Conservation (phyloP, 371 early-diverging fungal genomes). For the Globomyces sp. region DNA sequence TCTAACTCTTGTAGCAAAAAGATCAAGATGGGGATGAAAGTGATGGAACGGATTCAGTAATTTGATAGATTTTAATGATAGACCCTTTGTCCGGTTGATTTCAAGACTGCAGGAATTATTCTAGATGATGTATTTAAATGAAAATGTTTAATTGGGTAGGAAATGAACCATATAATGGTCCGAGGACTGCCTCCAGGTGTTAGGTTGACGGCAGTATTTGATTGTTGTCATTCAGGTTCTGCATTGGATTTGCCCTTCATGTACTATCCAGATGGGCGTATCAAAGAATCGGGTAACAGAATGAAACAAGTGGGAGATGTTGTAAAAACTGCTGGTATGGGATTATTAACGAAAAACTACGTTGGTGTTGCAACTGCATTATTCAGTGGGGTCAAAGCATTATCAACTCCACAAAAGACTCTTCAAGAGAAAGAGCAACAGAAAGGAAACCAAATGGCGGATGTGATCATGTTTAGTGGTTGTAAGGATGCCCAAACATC, state of each 20-base stretch:
- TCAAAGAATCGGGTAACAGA: slow-evolving; percentile 39
- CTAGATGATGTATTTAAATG: slow-evolving; percentile 66
- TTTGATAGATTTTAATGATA: slow-evolving; percentile 27
- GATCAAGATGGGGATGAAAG: slow-evolving; percentile 79
- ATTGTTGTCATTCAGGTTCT: slow-evolving; percentile 59
- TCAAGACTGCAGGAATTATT: slow-evolving; percentile 68
- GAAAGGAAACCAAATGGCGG: slow-evolving; percentile 27
- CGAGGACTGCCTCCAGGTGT: slow-evolving; percentile 73
- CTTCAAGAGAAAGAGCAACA: slow-evolving; percentile 6
- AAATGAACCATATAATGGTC: slow-evolving; percentile 76
- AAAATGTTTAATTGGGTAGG: slow-evolving; percentile 5
- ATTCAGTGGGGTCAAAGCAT: slow-evolving; percentile 17
- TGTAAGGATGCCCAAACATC: slow-evolving; percentile 91
- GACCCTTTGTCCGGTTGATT: slow-evolving; percentile 82
- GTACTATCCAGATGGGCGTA: slow-evolving; percentile 69
- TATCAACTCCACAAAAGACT: slow-evolving; percentile 27
- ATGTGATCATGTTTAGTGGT: slow-evolving; percentile 61
- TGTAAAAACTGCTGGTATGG: slow-evolving; percentile 27
- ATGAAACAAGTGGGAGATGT: slow-evolving; percentile 19
- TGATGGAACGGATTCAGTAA: slow-evolving; percentile 64
- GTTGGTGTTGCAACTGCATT: not conserved
- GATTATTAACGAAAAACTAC: slow-evolving; percentile 16
- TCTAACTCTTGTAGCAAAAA: slow-evolving; percentile 25
- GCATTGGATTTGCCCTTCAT: slow-evolving; percentile 84
- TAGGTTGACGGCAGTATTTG: slow-evolving; percentile 78